phyloP scores from a whole-genome alignment of 768 basidiomycete genomes.

The Podaxis carcinomalis region DNA sequence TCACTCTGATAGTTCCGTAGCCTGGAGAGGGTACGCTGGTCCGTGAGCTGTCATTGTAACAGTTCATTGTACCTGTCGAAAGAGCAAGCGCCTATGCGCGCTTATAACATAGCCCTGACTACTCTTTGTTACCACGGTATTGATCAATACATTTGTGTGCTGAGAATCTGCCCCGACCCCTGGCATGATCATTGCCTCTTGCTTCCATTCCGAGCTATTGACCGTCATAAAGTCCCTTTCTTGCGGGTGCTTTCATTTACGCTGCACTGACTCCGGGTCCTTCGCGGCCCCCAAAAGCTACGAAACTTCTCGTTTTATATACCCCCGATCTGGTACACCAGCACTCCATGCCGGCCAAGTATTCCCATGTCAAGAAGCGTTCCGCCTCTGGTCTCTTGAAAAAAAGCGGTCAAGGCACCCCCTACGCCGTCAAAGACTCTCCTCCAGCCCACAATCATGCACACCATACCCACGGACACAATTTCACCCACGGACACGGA shows the following conservation, averaged over 20 bases:
- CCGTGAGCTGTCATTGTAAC: background rate
- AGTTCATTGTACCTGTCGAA: background rate
- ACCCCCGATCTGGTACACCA: background rate
- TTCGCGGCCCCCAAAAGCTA: background rate
- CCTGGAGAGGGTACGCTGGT: background rate
- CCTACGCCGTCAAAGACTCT: constrained; percentile 27
- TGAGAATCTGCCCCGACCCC: background rate
- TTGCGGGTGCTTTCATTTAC: background rate
- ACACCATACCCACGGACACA: constrained; percentile 3
- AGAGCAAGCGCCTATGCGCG: background rate
- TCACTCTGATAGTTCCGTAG: no score
- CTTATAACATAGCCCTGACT: background rate
- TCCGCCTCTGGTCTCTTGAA: constrained; percentile 44
- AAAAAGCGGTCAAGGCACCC: constrained; percentile 32
- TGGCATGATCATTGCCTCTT: background rate
- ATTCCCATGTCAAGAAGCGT: constrained; percentile 72
- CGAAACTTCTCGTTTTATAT: background rate
- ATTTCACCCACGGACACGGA: constrained; percentile 4
- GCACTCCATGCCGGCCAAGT: constrained; percentile 58
- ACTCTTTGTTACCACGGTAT: background rate
- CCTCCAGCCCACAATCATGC: constrained; percentile 14
- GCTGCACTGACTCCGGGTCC: background rate
- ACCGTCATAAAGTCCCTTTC: background rate
- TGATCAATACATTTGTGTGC: background rate
- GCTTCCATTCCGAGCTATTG: background rate